Evolutionary conservation across 2,329 filamentous ascomycete genomes (phyloP).

Genomic region (Monosporascus sp.): DNA sequence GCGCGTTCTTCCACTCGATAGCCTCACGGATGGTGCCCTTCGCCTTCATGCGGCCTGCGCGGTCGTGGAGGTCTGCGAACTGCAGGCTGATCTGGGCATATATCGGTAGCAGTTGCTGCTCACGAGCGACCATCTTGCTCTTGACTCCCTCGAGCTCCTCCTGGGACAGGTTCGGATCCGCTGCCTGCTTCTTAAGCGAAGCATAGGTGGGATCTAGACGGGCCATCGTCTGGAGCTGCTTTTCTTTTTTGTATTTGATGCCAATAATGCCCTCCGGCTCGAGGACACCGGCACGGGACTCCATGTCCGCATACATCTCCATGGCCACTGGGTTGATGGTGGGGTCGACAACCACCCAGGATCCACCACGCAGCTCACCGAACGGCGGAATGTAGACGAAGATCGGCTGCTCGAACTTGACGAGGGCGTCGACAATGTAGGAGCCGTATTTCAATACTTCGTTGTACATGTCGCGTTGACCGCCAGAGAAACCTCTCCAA

Average conservation of each 20-base stretch:
- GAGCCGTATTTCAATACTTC: constrained; percentile 99
- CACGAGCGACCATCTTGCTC: constrained; percentile 74
- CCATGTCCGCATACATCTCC: constrained; percentile 99
- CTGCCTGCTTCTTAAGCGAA: constrained; percentile 73
- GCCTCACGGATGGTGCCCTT: constrained; percentile 87
- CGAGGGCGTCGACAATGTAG: constrained; percentile 96
- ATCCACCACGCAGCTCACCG: constrained; percentile 95
- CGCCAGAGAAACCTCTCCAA: constrained; percentile 99
- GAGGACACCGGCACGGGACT: constrained; percentile 91
- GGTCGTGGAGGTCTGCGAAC: constrained; percentile 95
- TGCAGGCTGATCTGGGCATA: constrained; percentile 95
- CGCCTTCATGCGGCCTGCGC: constrained; percentile 94
- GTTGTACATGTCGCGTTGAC: constrained; percentile 99
- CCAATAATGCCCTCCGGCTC: constrained; percentile 97
- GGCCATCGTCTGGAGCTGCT: constrained; percentile 95
- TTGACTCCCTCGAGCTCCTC: constrained; percentile 77
- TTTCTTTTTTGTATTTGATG: constrained; percentile 98
- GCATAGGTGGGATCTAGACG: constrained; percentile 83
- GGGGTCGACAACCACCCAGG: constrained; percentile 98
- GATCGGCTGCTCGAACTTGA: constrained; percentile 97
- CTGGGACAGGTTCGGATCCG: constrained; percentile 59
- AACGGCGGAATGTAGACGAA: constrained; percentile 98
- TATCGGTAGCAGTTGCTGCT: constrained; percentile 84
- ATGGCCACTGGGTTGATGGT: constrained; percentile 95
- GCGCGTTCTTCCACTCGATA: constrained; percentile 80